A percentile compares a stretch with the other conserved stretches of the same genome.
These are phyloP conservation scores for Datura wrightii DNA, from an alignment of 257 asterid genomes.

Conservation along the genomic window DNA sequence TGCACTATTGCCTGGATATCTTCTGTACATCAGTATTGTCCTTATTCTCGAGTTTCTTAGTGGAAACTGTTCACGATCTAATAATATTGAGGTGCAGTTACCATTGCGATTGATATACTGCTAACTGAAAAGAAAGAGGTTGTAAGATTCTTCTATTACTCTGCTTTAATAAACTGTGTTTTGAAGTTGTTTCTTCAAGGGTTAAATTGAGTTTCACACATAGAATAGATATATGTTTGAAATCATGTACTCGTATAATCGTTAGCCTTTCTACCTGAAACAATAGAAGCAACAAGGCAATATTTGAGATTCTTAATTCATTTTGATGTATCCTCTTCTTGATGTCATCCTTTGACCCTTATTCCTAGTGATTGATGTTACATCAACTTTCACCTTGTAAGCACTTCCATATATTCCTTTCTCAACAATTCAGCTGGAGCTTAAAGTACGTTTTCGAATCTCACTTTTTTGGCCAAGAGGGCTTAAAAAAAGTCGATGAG, in stretches of 20 bases:
- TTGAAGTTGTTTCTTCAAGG: not conserved
- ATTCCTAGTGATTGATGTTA: conserved; percentile 57
- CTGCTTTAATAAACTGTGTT: not conserved
- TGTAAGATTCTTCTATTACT: not conserved
- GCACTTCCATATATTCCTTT: not conserved
- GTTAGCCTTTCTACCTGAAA: conserved; percentile 39
- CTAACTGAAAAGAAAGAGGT: not conserved
- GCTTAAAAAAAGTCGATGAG: conserved; percentile 47
- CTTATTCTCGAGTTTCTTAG: not conserved
- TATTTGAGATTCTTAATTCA: conserved; percentile 40
- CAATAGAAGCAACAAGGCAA: conserved; percentile 58
- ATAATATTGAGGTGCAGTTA: not conserved
- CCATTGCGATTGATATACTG: not conserved
- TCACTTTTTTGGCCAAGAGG: conserved; percentile 45
- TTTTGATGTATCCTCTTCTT: conserved; percentile 56
- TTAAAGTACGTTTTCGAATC: conserved; percentile 54
- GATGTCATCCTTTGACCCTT: conserved; percentile 43
- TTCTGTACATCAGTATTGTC: not conserved
- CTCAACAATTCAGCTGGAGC: not conserved
- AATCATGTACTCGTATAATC: conserved; percentile 40
- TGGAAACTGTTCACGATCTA: not conserved
- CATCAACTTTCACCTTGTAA: conserved; percentile 33
- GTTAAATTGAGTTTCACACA: not conserved
- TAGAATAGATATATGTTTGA: conserved; percentile 53
- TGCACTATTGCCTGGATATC: not conserved